Percentiles rank a stretch among this genome's conserved stretches.
Evolutionary conservation across 129 eudicot genomes (phyloP).

Genomic region (Cynara cardunculus): DNA sequence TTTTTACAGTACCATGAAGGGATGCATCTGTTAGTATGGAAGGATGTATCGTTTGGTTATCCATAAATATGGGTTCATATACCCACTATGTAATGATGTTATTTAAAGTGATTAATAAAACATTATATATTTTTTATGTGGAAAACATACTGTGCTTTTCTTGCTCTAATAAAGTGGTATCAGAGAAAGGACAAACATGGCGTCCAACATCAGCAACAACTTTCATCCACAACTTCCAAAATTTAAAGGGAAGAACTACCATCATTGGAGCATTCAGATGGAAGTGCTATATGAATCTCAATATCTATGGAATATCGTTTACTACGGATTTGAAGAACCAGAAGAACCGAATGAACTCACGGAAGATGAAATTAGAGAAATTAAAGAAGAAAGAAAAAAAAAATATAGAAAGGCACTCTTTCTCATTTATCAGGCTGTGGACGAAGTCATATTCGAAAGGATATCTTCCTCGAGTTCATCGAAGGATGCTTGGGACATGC

Average conservation of each 20-base stretch:
- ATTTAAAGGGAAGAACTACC: not conserved
- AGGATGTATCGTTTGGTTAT: too few species aligned
- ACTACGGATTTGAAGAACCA: not conserved
- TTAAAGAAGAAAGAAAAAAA: not conserved
- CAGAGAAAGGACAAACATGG: too few species aligned
- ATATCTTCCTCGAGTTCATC: not conserved
- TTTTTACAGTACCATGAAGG: too few species aligned
- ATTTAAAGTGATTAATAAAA: too few species aligned
- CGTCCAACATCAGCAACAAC: too few species aligned
- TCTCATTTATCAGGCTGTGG: not conserved
- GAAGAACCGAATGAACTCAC: not conserved
- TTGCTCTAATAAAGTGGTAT: too few species aligned
- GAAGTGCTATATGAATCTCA: conserved; percentile 10
- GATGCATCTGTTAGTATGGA: too few species aligned
- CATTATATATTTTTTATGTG: too few species aligned
- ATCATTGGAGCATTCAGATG: not conserved
- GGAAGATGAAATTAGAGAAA: not conserved
- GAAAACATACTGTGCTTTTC: too few species aligned
- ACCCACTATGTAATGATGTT: too few species aligned
- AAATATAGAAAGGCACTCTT: not conserved
- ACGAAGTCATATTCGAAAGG: not conserved
- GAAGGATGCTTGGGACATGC: not conserved
- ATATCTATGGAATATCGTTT: conserved; percentile 5
- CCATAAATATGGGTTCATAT: too few species aligned
- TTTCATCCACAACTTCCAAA: too few species aligned